Base-by-base conservation (phyloP, 331 rosid species). In the Quercus lobata region DNA sequence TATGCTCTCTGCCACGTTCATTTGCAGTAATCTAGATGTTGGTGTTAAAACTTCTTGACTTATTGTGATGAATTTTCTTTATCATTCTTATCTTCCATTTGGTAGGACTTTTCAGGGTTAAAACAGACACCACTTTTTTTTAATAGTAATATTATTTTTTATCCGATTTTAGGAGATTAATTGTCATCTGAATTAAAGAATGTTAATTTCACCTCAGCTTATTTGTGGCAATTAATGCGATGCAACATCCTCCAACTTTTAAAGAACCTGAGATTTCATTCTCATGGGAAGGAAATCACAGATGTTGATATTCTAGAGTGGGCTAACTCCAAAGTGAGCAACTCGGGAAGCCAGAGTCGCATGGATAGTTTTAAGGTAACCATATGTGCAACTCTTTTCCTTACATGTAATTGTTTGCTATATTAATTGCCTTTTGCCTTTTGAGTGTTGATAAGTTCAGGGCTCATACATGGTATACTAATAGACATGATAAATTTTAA, bases 171-270 rank as follows among this genome's bases (percentile, higher is more conserved):
- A 19, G 69, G 56, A 5, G 56, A 22, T 29, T 19, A 27, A 14
- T 19, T n/a, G 57, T 6, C 58, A 37, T 70, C 61, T 84, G 70
- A 83, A 73, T 22, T 65, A 54, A 72, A 60, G 46, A 22, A 27
- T 72, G 8, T 49, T 75, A 74, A 79, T 76, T 76, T 78, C 30
- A 78, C 63, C 82, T 79, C 92, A 96, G 99, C 98, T 76, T 96
- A 85, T 84, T 84, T 96, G 89, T 96, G 99, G 99, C 99, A 96
- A 88, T 81, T 96, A 89, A 93, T 96, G 99, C 84, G 97, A 74
- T 93, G 57, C 89, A 93, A 90, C 84, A 96, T 93, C 69, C 97
- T 96, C 65, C 98, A 96, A 91, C 96, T 96, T 57, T 82, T 96
- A 24, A 93, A 88, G 84, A 93, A 96, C 90, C 86, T 96, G 90